phyloP scores from a whole-genome alignment of 257 asterid genomes.

The Solanum verrucosum region DNA sequence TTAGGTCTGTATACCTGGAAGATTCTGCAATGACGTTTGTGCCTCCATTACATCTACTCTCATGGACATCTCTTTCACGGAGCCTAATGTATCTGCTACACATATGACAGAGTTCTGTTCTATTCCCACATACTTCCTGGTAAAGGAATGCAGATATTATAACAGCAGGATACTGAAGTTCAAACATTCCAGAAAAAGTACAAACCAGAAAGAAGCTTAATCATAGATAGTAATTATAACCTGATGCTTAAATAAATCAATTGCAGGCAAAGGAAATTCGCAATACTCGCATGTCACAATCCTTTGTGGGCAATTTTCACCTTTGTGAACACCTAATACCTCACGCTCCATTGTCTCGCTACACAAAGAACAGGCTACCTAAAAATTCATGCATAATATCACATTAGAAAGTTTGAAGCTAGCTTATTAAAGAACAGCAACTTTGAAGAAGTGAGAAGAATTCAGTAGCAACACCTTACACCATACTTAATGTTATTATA shows the following conservation, averaged over 20 bases:
- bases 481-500: not conserved
- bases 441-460: not conserved
- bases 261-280: slow-evolving; percentile 92
- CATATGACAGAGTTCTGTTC: slow-evolving; percentile 68
- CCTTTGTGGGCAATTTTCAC: slow-evolving; percentile 86
- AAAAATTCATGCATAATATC: slow-evolving; percentile 25
- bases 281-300: slow-evolving; percentile 85
- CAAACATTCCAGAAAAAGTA: not conserved
- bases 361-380: slow-evolving; percentile 94
- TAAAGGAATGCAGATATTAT: slow-evolving; percentile 3
- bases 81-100: slow-evolving; percentile 84
- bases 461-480: not conserved
- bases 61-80: slow-evolving; percentile 68
- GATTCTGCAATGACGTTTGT: slow-evolving; percentile 54
- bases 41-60: slow-evolving; percentile 51
- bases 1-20: slow-evolving; percentile 48
- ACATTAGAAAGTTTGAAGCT: not conserved
- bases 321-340: slow-evolving; percentile 65
- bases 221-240: slow-evolving; percentile 20
- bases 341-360: slow-evolving; percentile 85
- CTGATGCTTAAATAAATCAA: slow-evolving; percentile 93
- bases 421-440: not conserved
- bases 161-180: not conserved
- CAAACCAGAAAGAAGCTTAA: not conserved
- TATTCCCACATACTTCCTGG: slow-evolving; percentile 93